phyloP scores from a whole-genome alignment of 2,329 filamentous ascomycete species.

The Ascochyta pisi region DNA sequence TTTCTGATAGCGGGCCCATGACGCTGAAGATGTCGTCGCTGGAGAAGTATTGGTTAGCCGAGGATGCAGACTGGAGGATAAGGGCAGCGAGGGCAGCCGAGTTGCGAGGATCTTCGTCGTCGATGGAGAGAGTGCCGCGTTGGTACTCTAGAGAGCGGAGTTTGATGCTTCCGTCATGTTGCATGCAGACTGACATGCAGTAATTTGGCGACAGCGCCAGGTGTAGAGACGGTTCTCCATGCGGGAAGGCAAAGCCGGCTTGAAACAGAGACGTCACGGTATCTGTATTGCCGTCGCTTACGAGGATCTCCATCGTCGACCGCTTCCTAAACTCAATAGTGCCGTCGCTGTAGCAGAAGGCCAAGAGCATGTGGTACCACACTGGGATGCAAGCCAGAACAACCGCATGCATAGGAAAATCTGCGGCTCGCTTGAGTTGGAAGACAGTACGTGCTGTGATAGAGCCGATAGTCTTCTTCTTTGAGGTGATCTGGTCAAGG shows the following conservation, averaged over 20 bases:
- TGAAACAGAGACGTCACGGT: conserved; percentile 75
- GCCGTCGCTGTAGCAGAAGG: conserved; percentile 79
- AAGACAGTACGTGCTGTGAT: conserved; percentile 45
- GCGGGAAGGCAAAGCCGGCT: conserved; percentile 75
- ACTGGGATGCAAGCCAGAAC: conserved; percentile 72
- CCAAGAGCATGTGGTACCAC: conserved; percentile 74
- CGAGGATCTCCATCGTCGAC: conserved; percentile 72
- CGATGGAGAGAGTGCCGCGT: conserved; percentile 39
- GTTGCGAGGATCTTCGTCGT: conserved; percentile 43
- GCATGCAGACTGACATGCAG: conserved; percentile 54
- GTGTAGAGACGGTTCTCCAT: conserved; percentile 64
- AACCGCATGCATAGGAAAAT: conserved; percentile 73
- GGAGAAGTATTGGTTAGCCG: conserved; percentile 54
- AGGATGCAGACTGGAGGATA: conserved; percentile 52
- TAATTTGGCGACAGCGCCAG: conserved; percentile 57
- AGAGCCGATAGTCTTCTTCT: conserved; percentile 62
- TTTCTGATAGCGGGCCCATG: conserved; percentile 33
- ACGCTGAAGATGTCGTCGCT: conserved; percentile 59
- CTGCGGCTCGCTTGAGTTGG: conserved; percentile 63
- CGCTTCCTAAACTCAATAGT: conserved; percentile 82
- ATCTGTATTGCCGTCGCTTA: conserved; percentile 67
- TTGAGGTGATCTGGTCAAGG: conserved; percentile 76
- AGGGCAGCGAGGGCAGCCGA: conserved; percentile 51
- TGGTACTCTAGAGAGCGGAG: conserved; percentile 52
- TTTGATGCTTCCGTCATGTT: conserved; percentile 53